A percentile compares a stretch with the other conserved stretches of the same genome.
phyloP scores from a whole-genome alignment of 345 rosid species.

The Dipteronia dyeriana region DNA sequence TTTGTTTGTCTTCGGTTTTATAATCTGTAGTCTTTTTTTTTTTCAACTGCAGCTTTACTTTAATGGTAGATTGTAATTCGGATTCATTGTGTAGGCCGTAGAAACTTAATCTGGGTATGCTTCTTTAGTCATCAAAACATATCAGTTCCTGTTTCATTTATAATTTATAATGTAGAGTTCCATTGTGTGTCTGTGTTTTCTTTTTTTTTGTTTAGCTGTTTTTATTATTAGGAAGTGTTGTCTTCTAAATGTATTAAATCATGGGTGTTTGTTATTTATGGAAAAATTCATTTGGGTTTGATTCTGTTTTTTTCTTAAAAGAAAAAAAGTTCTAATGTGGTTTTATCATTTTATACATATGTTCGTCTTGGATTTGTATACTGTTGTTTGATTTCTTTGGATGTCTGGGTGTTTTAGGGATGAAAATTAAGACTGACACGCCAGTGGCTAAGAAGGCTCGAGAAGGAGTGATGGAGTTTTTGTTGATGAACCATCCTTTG shows the following conservation, averaged over 20 bases:
- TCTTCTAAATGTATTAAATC: neutral
- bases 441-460: slow-evolving; percentile 96
- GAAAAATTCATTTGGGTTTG: neutral
- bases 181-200: neutral
- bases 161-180: neutral
- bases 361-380: neutral
- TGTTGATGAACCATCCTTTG: slow-evolving; percentile 96
- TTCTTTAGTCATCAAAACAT: neutral
- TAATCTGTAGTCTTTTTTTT: neutral
- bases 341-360: neutral
- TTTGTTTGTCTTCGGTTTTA: neutral
- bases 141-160: neutral
- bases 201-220: neutral
- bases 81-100: no score
- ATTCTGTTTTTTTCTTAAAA: no score
- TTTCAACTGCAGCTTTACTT: no score
- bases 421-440: slow-evolving; percentile 97
- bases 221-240: neutral
- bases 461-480: slow-evolving; percentile 97
- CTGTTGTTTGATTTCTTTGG: slow-evolving; percentile 14
- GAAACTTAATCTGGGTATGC: neutral
- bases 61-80: no score
- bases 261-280: neutral
- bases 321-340: neutral
- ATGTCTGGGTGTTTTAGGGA: slow-evolving; percentile 48